Base-by-base conservation (phyloP, 441 rosid genomes). In the Populus hybrid region DNA sequence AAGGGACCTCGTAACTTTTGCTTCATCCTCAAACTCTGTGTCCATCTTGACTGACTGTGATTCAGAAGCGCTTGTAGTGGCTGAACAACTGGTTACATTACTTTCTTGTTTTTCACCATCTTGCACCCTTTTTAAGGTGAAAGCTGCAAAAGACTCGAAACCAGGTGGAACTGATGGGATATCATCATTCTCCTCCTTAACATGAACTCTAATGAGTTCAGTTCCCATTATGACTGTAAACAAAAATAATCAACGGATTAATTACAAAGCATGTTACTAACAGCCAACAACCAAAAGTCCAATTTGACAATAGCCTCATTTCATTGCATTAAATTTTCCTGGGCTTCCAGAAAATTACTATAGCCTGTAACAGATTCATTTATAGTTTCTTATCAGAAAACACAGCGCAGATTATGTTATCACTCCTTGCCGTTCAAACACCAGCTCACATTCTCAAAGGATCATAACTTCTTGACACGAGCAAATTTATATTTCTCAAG, bases 91-190 rank as follows among this genome's bases (percentile, higher is more conserved):
- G 64, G 46, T 73, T 70, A 75, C 76, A 78, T 76, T 78, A 71
- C 69, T 74, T 23, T 85, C 92, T 30, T 81, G 84, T 40, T 86
- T 85, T 69, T 81, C 85, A 75, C 30, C 76, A 72, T 86, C 89
- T 70, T 86, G 86, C 42, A 82, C 84, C 73, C 80, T 88, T 75
- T 81, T 92, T 81, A 92, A 76, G 50, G 90, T 87, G 81, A 93
- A 90, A 46, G 98, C 86, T 68, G 97, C 87, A 85, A 89, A 90
- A 50, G 97, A 85, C 88, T 94, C 99, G 72, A 97, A 97, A 34
- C 99, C 99, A 59, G 99, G 99, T 20, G 99, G 99, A 76, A 92
- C 91, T 73, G 93, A 85, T 35, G 93, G 98, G 81, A 94, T 74
- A 18, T 94, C 99, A 34, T 93, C 99, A 75, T 86, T 93, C 72